Base-by-base conservation (phyloP, 257 asterid genomes). In the Solanum chmielewskii region DNA sequence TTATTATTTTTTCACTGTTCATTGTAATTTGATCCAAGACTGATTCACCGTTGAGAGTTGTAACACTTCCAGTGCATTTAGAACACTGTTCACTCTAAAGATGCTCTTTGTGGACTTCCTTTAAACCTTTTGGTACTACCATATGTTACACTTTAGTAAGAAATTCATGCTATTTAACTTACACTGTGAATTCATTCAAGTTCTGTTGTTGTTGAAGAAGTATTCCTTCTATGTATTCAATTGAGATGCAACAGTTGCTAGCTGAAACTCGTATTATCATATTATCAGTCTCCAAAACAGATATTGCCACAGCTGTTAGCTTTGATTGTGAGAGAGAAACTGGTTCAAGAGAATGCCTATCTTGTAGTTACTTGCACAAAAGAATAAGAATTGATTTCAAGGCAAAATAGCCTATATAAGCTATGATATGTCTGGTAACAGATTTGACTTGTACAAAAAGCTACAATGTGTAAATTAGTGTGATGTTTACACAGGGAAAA, bases 401-500 rank as follows among this genome's bases (percentile, higher is more conserved):
- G 64, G n/a, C 64, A 56, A 52, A 18, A 56, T 56, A 18, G 64
- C 64, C n/a, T 56, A 56, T 56, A 56, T 3, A 56, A 73, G 29
- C 29, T 75, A 83, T 10, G n/a, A 31, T 29, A 15, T 39, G 42
- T 25, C 20, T 33, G 73, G 68, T 75, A 25, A 69, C 47, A 60
- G 27, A 76, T 41, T 75, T 74, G 68, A 62, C 80, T 85, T 88
- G 86, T 84, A 84, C 89, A 75, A 88, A 31, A 90, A 88, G 44
- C 88, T 88, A 87, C 66, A 89, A 75, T 64, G 84, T 88, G 88
- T 74, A 41, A 45, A 86, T 47, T 75, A 2, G 14, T 89, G 87
- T 88, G 75, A 81, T 85, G 89, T 91, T 89, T 92, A 92, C 92
- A 91, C 47, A 69, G 42, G 84, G 23, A 16, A 6, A 74, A 78